Base-by-base conservation (phyloP, 2,329 filamentous ascomycete genomes). In the Penicillium sp. region DNA sequence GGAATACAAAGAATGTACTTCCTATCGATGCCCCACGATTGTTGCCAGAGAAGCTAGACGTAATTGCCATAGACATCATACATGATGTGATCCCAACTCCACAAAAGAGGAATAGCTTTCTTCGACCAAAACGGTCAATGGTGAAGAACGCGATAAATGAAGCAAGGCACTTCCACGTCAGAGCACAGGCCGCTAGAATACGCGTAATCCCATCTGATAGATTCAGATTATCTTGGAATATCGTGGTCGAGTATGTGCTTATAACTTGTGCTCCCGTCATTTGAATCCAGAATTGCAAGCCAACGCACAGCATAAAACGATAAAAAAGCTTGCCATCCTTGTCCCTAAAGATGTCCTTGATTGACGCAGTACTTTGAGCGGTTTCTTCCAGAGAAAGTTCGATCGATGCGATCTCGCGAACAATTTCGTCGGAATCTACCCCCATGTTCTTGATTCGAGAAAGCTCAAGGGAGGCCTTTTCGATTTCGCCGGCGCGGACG, bases 261-360 rank as follows among this genome's bases (percentile, higher is more conserved):
- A 71, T 68, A 4, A 68, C 51, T 37, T 63, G 70, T 18, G 64
- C 64, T 2, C 67, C 67, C 11, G 54, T 58, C 48, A 71, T 66
- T 36, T 79, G 68, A 34, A 71, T 74, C 63, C 78, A 81, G 65
- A 79, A 73, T 54, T 81, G 77, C 62, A 79, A 77, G 60, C 77
- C 70, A 54, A 80, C 75, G 46, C 74, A 78, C 16, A 81, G 71
- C 8, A 75, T 53, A 7, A 77, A 76, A 37, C 80, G 76, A 66
- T 81, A 78, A 42, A 81, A 72, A 60, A 81, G 75, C 23, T 77
- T 71, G 53, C 80, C 72, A 51, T 78, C 74, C 50, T 72, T 74
- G 73, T 78, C 79, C 55, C 75, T 81, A 70, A 84, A 83, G 21
- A 83, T 74, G 49, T 82, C 80, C 4, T 66, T 62, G 65, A 83